Evolutionary conservation across 257 asterid genomes (phyloP), one percentile per base, ranked within the genome.

Genomic region (Primulina tabacum): DNA sequence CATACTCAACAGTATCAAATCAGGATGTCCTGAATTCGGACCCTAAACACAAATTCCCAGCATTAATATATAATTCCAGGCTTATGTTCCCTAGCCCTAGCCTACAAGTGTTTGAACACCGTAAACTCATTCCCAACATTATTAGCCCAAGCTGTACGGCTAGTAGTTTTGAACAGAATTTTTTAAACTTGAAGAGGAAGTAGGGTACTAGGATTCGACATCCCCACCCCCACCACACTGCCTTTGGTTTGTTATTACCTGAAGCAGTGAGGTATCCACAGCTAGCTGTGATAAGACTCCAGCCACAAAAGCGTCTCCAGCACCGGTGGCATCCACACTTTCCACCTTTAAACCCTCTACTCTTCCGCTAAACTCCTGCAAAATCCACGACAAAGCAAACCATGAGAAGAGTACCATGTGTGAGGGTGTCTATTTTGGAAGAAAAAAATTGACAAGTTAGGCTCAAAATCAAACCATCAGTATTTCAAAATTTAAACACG

Each of bases 271-370:
- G 55, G 85, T 77, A 74, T 94, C 95, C 17, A 84, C 70, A 64
- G 97, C 97, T 55, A 94, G 50, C 71, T 94, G 96, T 10, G 95
- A 75, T 74, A 91, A 83, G 74, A 89, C 73, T 73, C 97, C 99
- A 28, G 99, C 97, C n/a, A 94, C 99, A 76, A 91, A 94, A 73
- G 99, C 99, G 84, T 94, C 99, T 50, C 99, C 99, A 6, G 99
- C 97, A 4, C 99, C 99, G 0, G 99, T 94, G 21, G 97, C 83
- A 70, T 91, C 99, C 4, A 94, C 89, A n/a, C 93, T 68, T 56
- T 94, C 92, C 56, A 83, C 99, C 79, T 80, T 88, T 74, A 94
- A 67, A 43, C 99, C 99, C 75, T 81, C 81, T 62, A 91, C 99
- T 80, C 90, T 80, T 77, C 99, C 99, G 71, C 75, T 91, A 70